Conservation (phyloP, 2,329 filamentous ascomycete species). For the Colletotrichum karsti region DNA sequence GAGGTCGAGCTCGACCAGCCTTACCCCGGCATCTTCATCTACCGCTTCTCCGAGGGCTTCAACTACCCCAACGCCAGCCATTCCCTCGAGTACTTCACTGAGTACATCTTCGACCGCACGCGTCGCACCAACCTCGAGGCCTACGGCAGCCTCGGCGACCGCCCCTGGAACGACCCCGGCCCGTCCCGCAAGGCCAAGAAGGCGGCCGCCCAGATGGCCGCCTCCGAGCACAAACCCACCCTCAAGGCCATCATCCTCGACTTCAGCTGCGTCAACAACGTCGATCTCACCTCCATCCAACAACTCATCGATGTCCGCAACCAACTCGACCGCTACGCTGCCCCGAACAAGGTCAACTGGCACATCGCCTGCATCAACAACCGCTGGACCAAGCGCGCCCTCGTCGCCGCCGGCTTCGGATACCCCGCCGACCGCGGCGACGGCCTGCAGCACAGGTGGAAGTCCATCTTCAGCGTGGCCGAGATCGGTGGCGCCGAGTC, state of each 20-base stretch:
- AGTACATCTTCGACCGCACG: conserved; percentile 75
- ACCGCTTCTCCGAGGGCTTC: conserved; percentile 93
- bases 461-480: conserved; percentile 93
- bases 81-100: conserved; percentile 81
- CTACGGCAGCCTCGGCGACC: conserved; percentile 75
- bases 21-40: conserved; percentile 94
- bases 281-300: conserved; percentile 93
- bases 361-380: conserved; percentile 95
- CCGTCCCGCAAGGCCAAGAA: conserved; percentile 62
- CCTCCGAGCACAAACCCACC: conserved; percentile 66
- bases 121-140: conserved; percentile 77
- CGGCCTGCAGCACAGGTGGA: conserved; percentile 76
- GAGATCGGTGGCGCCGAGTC: conserved; percentile 80
- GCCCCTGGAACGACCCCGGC: conserved; percentile 95
- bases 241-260: conserved; percentile 93
- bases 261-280: conserved; percentile 92
- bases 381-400: conserved; percentile 91
- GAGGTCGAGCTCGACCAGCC: conserved; percentile 81
- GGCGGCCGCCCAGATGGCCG: conserved; percentile 44
- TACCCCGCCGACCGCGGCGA: conserved; percentile 68
- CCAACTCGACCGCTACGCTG: conserved; percentile 86
- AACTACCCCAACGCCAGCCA: conserved; percentile 95
- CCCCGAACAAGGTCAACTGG: conserved; percentile 89
- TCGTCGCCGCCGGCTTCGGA: conserved; percentile 88
- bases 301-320: conserved; percentile 94